Conservation (phyloP, 75 land plant genomes). For the Larix kaempferi region DNA sequence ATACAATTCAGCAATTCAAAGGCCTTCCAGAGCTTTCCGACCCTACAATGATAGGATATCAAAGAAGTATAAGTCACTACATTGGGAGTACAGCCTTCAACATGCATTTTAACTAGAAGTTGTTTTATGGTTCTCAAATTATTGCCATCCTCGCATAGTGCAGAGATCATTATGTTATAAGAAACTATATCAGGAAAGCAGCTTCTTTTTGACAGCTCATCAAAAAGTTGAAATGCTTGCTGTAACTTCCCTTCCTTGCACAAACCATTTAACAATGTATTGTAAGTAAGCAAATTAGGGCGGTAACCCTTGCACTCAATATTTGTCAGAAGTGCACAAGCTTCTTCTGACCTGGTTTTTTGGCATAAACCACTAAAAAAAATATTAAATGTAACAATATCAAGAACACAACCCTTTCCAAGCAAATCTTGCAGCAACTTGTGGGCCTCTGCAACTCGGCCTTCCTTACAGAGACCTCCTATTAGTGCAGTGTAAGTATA, state of each 20-base stretch:
- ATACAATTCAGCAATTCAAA: constrained; percentile 31
- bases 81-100: constrained; percentile 30
- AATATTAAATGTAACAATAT: constrained; percentile 37
- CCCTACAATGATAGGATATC: constrained; percentile 34
- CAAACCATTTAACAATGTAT: constrained; percentile 45
- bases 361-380: constrained; percentile 38
- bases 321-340: constrained; percentile 17
- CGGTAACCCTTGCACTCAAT: constrained; percentile 40
- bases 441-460: constrained; percentile 17
- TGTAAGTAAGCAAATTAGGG: constrained; percentile 54
- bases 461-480: constrained; percentile 39
- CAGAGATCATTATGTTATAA: constrained; percentile 43
- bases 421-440: constrained; percentile 20
- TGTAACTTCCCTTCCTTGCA: constrained; percentile 39
- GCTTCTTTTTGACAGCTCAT: constrained; percentile 14
- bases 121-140: constrained; percentile 18
- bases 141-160: constrained; percentile 33
- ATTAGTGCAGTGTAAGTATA: constrained; percentile 33
- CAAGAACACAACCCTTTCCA: constrained; percentile 19
- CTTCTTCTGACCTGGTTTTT: constrained; percentile 30
- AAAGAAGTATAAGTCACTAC: constrained; percentile 24
- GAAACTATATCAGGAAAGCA: constrained; percentile 35
- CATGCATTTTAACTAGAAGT: constrained; percentile 24
- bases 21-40: constrained; percentile 25
- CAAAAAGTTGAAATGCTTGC: constrained; percentile 33